Base-by-base conservation (phyloP, 1,139 yeast species). In the Lodderomyces orthopsilosis region DNA sequence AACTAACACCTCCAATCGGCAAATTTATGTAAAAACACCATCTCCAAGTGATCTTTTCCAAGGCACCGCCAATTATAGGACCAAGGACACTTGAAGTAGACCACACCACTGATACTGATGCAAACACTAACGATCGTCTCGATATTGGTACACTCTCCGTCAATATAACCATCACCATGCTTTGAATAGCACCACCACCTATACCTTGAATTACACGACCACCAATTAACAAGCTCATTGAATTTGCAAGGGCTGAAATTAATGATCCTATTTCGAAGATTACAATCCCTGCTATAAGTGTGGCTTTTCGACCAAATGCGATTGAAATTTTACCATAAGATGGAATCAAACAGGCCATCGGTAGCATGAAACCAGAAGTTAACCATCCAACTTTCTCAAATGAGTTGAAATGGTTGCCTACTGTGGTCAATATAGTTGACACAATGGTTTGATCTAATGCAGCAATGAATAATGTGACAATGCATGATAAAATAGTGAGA, bases 1-100 rank as follows among this genome's bases (percentile, higher is more conserved):
- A 61, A 1, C 85, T 82, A 3, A 74, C 49, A 0, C 85, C 89
- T 14, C 87, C 86, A 40, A 83, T 64, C 4, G 91, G 89, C 46
- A 85, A 61, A 57, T 84, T 85, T 53, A 85, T 72, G 59, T 80
- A 85, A 59, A 85, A 85, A 53, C 88, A 81, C 91, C 91, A 84
- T 58, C 93, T 71, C 93, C 93, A 85, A 14, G 80, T 67, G 1
- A 78, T 81, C 41, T 77, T 69, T 2, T 86, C 72, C 52, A 83
- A 76, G 1, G 83, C 82, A 24, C 90, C 90, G 22, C 90, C 90
- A 33, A 83, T 56, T 42, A 83, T 66, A 0, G 91, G 91, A 1
- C 90, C 91, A 33, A 74, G 56, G 2, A 73, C 83, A 18, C 80
- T 68, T 5, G 50, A 41, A 1, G 80, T 62, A 8, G 81, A 74